Evolutionary conservation across 106 monocot genomes (phyloP).

Genomic region (Platanthera guangdongensis): DNA sequence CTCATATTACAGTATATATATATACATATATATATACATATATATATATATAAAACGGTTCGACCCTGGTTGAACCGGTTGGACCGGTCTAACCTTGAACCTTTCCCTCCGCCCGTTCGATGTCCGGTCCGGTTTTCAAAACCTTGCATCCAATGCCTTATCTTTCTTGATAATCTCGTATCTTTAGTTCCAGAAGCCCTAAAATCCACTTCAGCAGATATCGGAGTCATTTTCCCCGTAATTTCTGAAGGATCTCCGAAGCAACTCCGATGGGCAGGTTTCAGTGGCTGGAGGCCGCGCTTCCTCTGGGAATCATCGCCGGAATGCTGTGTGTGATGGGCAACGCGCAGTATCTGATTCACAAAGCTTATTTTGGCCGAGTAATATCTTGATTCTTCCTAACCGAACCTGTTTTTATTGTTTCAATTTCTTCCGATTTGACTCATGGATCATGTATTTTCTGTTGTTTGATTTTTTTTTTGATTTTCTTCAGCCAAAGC

Average conservation of each 20-base stretch:
- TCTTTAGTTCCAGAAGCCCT: too few relatives aligned
- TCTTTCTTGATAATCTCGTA: too few relatives aligned
- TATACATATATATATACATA: too few relatives aligned
- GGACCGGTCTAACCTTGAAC: too few relatives aligned
- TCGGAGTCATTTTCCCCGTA: too few relatives aligned
- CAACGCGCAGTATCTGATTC: constrained; percentile 92
- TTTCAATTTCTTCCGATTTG: constrained; percentile 5
- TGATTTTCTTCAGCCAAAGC: constrained; percentile 72
- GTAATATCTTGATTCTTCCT: constrained; percentile 23
- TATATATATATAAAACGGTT: too few relatives aligned
- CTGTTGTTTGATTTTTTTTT: background rate
- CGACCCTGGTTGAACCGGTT: too few relatives aligned
- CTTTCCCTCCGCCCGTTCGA: too few relatives aligned
- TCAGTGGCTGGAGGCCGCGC: constrained; percentile 60
- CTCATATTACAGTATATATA: too few relatives aligned
- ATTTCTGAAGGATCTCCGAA: background rate
- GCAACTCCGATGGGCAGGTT: constrained; percentile 6
- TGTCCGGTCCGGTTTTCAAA: too few relatives aligned
- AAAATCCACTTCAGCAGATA: too few relatives aligned
- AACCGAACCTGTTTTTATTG: background rate
- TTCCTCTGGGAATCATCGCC: constrained; percentile 97
- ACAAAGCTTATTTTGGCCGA: constrained; percentile 81
- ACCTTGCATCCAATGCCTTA: too few relatives aligned
- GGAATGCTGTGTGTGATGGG: constrained; percentile 91
- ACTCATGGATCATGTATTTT: background rate